Evolutionary conservation across 2,329 filamentous ascomycete genomes (phyloP), one percentile per base, ranked within the genome.

Genomic region (Xylariaceae sp.): DNA sequence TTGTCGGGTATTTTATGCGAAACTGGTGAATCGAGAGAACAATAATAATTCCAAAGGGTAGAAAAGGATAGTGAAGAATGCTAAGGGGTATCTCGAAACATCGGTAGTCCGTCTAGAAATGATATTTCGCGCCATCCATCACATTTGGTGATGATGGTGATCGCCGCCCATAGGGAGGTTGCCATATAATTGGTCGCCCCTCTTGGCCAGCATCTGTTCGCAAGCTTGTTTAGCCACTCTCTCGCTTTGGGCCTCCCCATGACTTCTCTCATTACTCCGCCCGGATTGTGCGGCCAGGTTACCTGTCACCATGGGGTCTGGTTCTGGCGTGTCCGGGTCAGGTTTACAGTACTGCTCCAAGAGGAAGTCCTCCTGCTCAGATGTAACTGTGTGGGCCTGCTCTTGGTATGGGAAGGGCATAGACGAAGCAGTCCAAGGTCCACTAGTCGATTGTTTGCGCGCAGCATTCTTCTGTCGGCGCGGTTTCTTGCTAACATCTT

Each of bases 141-240:
- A 48, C 44, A 56, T 60, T 26, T 64, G 61, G 44, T 51, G 60
- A 40, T 49, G 56, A 42, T 53, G 50, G 20, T 54, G 57, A 20
- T 42, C 23, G 9, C 9, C 9, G 23, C 23, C 52, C 49, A 60
- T 49, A 5, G 60, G 21, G 23, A 59, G 44, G 20, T 41, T 42
- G 42, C 45, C 54, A 29, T 69, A 68, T 18, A 67, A 51, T 47
- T 69, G 59, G 18, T 66, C 65, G 45, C 66, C 59, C 50, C 53
- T 57, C 41, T 58, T 55, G 12, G 61, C 51, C n/a, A 68, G 54
- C 59, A 74, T 59, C 54, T 74, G 68, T 18, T 74, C 70, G 54
- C 73, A 75, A 0, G 72, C 71, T 43, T 75, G 73, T 44, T 72
- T 72, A 2, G 73, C 74, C 18, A 76, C 69, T 5, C 70, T 67